Evolutionary conservation across 352 stramenopile genomes (phyloP), one percentile per base, ranked within the genome.

Genomic region (Phytopythium chamaehyphon): DNA sequence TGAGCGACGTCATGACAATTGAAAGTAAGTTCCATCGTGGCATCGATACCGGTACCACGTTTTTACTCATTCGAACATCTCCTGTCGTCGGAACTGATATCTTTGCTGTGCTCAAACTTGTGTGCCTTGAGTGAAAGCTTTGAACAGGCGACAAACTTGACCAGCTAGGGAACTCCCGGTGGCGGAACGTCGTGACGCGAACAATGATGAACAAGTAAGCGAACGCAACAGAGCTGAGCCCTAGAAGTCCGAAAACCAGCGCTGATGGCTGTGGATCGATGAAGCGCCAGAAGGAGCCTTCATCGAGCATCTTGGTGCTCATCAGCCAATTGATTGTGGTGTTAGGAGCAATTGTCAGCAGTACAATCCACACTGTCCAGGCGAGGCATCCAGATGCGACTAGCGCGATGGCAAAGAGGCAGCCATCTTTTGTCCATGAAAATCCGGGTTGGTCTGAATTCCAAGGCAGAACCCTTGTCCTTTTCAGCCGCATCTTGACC

Each of bases 221-320:
- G 45, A 51, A 11, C 28, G 19, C 45, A 6, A 51, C 19, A 8
- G 1, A 10, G 18, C 26, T 19, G 16, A 51, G 28, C 18, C 45
- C 45, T 2, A 6, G 7, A 5, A 57, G 7, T 14, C 59, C 51
- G 21, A 40, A 8, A 1, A 14, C 26, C 21, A 47, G 11, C 5
- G 44, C 24, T 1, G 23, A 16, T 4, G 21, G 11, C 3, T 38
- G 36, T 23, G 46, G 18, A 16, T 55, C 46, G 45, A 60, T 24
- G 31, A 58, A 21, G 6, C 50, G 49, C 45, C 56, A 59, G 23
- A 63, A 59, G 14, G 44, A 51, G 10, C 49, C 49, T 5, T 63
- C 24, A 28, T 63, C 51, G 2, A 61, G 36, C 9, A 40, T 12
- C 21, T 38, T 4, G 1, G 45, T 59, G 24, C 47, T 21, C 49